Percentiles rank a stretch among this genome's conserved stretches.
phyloP scores from a whole-genome alignment of 768 basidiomycete genomes.

The Amanita rimosa region DNA sequence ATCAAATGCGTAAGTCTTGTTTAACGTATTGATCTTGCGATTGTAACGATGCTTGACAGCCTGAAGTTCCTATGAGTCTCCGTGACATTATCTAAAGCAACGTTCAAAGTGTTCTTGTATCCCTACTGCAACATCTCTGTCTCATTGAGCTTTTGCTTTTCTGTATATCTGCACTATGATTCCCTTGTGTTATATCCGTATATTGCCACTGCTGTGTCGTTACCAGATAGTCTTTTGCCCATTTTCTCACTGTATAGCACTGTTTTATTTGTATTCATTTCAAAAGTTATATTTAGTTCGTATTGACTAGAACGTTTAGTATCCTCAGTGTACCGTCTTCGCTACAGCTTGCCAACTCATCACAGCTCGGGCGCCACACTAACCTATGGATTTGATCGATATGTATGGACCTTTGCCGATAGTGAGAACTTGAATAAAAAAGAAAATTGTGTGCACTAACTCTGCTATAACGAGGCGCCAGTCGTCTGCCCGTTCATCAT shows the following conservation, averaged over 20 bases:
- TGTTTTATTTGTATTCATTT: constrained; percentile 27
- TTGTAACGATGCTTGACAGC: constrained; percentile 33
- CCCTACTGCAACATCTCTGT: constrained; percentile 48
- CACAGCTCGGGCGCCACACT: constrained; percentile 58
- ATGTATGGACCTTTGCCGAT: constrained; percentile 48
- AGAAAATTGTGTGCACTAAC: constrained; percentile 1
- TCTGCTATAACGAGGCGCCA: background rate
- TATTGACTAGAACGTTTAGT: constrained; percentile 45
- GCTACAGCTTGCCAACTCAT: constrained; percentile 74
- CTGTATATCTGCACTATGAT: constrained; percentile 39
- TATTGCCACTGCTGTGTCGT: constrained; percentile 52
- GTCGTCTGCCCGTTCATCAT: constrained; percentile 10
- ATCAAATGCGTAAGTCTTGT: constrained; percentile 75
- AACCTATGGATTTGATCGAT: constrained; percentile 70
- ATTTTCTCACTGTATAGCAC: constrained; percentile 64
- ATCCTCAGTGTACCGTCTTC: constrained; percentile 89
- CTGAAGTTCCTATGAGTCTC: constrained; percentile 85
- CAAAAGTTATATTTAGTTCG: constrained; percentile 31
- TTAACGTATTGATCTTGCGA: background rate
- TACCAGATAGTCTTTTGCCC: constrained; percentile 33
- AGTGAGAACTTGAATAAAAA: constrained; percentile 1
- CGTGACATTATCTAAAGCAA: constrained; percentile 73
- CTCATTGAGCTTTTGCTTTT: constrained; percentile 26
- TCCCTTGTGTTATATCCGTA: constrained; percentile 66
- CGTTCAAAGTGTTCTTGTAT: constrained; percentile 61